Evolutionary conservation across 768 basidiomycete genomes (phyloP).

Genomic region (Russula emetica): DNA sequence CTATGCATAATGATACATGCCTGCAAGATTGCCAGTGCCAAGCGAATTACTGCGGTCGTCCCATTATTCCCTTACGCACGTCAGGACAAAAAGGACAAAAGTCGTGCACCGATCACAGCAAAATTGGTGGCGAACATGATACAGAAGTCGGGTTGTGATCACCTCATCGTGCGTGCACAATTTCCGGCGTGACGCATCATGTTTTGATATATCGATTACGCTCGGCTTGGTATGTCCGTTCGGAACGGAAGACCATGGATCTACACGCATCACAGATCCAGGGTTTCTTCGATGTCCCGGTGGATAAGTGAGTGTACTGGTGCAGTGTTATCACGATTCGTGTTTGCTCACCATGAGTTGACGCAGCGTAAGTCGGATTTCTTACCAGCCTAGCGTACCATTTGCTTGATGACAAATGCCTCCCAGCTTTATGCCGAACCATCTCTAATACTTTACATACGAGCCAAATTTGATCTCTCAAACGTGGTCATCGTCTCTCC

Average conservation of each 20-base stretch:
- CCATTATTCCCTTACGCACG: conserved; percentile 96
- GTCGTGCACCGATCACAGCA: conserved; percentile 93
- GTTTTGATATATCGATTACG: not conserved
- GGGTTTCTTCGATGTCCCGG: conserved; percentile 99
- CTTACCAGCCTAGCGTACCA: conserved; percentile 27
- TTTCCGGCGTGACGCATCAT: not conserved
- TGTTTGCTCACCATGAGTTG: conserved; percentile 3
- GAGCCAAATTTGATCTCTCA: conserved; percentile 78
- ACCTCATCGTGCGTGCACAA: conserved; percentile 76
- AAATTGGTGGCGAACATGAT: conserved; percentile 99
- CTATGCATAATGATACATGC: conserved; percentile 99
- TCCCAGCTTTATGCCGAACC: conserved; percentile 89
- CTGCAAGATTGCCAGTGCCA: conserved; percentile 98
- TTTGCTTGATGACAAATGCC: conserved; percentile 15
- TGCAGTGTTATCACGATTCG: conserved; percentile 15
- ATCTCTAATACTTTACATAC: conserved; percentile 90
- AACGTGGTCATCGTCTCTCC: conserved; percentile 95
- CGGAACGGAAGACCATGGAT: conserved; percentile 95
- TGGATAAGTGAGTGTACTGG: conserved; percentile 82
- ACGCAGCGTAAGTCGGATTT: conserved; percentile 46
- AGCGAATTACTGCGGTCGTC: conserved; percentile 96
- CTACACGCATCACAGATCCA: conserved; percentile 98
- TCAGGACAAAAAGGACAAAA: conserved; percentile 99
- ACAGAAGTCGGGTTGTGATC: conserved; percentile 88
- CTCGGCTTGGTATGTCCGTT: conserved; percentile 11